These are phyloP conservation scores for Verticillium zaregamsianum DNA, from an alignment of 2,329 filamentous ascomycete species.

Conservation along the genomic window DNA sequence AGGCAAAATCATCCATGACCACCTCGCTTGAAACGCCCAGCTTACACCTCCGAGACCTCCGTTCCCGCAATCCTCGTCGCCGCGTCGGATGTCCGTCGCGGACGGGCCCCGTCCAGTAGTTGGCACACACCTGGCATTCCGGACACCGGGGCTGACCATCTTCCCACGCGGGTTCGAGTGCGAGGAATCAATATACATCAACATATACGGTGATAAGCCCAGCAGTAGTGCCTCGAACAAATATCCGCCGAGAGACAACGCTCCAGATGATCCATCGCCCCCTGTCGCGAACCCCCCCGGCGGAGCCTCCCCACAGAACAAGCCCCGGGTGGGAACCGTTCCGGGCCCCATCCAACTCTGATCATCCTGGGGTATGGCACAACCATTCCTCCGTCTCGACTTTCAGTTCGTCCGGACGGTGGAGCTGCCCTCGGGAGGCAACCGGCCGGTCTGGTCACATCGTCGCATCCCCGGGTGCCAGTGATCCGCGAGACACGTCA, in stretches of 20 bases:
- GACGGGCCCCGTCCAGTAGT: too few species aligned
- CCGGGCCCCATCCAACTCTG: not conserved
- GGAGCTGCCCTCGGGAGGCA: not conserved
- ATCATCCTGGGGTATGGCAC: not conserved
- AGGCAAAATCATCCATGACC: too few species aligned
- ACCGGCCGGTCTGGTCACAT: not conserved
- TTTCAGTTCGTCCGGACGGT: not conserved
- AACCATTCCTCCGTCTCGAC: constrained; percentile 1
- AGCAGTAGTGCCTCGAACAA: not conserved
- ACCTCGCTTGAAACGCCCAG: too few species aligned
- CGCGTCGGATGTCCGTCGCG: too few species aligned
- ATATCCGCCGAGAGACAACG: too few species aligned
- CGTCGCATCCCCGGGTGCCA: not conserved
- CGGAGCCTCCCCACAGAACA: not conserved
- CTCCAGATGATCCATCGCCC: not conserved
- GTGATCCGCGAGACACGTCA: not conserved
- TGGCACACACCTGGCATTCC: too few species aligned
- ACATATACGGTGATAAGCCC: too few species aligned
- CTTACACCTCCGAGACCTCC: too few species aligned
- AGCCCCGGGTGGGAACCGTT: not conserved
- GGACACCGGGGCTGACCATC: too few species aligned
- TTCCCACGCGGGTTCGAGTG: too few species aligned
- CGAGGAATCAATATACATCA: too few species aligned
- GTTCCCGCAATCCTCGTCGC: too few species aligned
- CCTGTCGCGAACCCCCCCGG: not conserved